Evolutionary conservation across 805 yeast species (phyloP).

Genomic region (Nakazawaea ernobii): DNA sequence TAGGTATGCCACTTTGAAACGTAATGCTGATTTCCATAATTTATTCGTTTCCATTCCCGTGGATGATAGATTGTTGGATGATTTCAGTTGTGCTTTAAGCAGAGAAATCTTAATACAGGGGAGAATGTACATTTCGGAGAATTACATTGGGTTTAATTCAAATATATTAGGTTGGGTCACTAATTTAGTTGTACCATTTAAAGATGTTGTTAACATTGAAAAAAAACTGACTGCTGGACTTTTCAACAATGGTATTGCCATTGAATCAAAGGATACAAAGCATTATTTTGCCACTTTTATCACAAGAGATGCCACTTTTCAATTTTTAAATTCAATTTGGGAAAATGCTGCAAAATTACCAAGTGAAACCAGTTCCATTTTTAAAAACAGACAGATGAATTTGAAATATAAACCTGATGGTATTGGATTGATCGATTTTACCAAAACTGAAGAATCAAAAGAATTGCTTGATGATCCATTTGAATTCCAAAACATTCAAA

Average conservation of each 20-base stretch:
- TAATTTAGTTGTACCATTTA: conserved; percentile 62
- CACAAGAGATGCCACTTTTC: conserved; percentile 72
- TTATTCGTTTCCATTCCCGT: conserved; percentile 62
- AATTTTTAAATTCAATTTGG: conserved; percentile 69
- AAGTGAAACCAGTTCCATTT: conserved; percentile 2
- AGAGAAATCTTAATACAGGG: conserved; percentile 88
- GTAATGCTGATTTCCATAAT: conserved; percentile 74
- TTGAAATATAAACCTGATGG: conserved; percentile 8
- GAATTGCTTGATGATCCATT: conserved; percentile 4
- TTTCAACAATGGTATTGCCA: conserved; percentile 82
- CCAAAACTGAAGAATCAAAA: conserved; percentile 16
- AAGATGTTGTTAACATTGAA: conserved; percentile 68
- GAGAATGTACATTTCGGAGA: conserved; percentile 72
- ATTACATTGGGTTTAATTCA: conserved; percentile 79
- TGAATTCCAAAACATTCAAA: neutral
- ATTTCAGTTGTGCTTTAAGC: conserved; percentile 84
- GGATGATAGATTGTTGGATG: conserved; percentile 74
- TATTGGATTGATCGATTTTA: conserved; percentile 18
- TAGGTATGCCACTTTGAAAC: conserved; percentile 55
- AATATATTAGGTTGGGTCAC: conserved; percentile 90
- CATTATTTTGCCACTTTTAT: conserved; percentile 85
- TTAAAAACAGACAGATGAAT: conserved; percentile 3
- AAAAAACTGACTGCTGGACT: conserved; percentile 82
- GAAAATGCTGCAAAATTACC: conserved; percentile 28
- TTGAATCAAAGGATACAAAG: conserved; percentile 57